Conservation (phyloP, 148 eudicot species). For the Rhododendron simsii region DNA sequence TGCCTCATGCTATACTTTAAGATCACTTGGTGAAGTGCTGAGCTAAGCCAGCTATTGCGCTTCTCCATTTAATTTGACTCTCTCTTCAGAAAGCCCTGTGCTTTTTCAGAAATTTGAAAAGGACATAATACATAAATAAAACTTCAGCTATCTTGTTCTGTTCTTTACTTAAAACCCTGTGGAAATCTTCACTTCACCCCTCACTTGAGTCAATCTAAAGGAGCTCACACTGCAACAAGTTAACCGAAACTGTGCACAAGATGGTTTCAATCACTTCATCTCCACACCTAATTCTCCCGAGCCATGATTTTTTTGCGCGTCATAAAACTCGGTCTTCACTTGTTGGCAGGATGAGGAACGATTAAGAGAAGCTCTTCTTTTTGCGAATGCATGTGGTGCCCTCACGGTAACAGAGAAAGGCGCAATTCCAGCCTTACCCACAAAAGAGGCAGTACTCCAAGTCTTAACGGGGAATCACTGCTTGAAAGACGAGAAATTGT, state of each 20-base stretch:
- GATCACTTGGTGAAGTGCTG: neutral
- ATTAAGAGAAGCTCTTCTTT: slow-evolving; percentile 56
- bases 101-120: neutral
- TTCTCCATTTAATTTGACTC: neutral
- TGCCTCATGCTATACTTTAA: neutral
- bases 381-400: slow-evolving; percentile 90
- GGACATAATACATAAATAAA: neutral
- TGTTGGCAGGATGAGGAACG: slow-evolving; percentile 59
- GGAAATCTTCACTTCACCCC: neutral
- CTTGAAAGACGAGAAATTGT: neutral
- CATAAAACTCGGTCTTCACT: neutral
- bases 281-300: neutral
- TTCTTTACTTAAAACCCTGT: neutral
- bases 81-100: neutral
- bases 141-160: neutral
- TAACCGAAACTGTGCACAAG: neutral
- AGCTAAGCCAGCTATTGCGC: neutral
- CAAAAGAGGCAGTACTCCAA: slow-evolving; percentile 52
- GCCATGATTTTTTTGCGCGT: neutral
- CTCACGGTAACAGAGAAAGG: slow-evolving; percentile 69
- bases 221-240: neutral
- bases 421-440: slow-evolving; percentile 77
- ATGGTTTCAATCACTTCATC: neutral
- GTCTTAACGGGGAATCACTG: slow-evolving; percentile 17
- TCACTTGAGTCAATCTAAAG: neutral